Evolutionary conservation across 2,329 filamentous ascomycete genomes (phyloP), one percentile per base, ranked within the genome.

Genomic region (Pseudogymnoascus sp.): DNA sequence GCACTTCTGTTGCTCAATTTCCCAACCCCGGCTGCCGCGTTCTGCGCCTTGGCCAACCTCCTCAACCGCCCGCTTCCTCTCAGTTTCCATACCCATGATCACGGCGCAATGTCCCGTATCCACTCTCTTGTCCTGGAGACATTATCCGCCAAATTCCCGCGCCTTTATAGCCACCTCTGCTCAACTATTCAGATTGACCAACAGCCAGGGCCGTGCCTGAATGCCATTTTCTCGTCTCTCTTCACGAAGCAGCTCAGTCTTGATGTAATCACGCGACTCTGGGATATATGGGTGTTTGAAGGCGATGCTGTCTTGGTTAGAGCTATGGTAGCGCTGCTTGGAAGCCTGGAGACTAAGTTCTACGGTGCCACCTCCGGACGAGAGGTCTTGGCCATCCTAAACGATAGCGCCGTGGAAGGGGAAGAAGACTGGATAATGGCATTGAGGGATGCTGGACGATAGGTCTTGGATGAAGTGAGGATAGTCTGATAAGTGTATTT

Each of bases 201-300:
- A 3, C 69, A 83, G 5, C 69, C 78, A 2, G 76, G 85, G 60
- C 66, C 74, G 16, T 89, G 85, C 67, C 77, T 92, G 5, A 74
- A 79, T 28, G 76, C 80, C 12, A 76, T 90, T 60, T 89, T 91
- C 69, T 82, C 81, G 5, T 79, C 79, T 14, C 76, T 91, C 5
- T 90, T 91, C 71, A 87, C 87, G 0, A 74, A 75, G 14, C 78
- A 82, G 39, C 75, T 91, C 3, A 81, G 82, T 6, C 79, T 92
- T 14, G 90, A 92, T 69, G 83, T 89, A 67, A 88, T 85, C 3
- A 84, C 85, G 1, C 78, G 91, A 2, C 75, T 94, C 11, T 93
- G 89, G 89, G 91, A 95, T 66, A 84, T 93, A 0, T 91, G 90
- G 67, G 85, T 90, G 2, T 91, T 95, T 66, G 91, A 95, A 71